Conservation (phyloP, 306 rosid genomes). For the Lathyrus aphaca region DNA sequence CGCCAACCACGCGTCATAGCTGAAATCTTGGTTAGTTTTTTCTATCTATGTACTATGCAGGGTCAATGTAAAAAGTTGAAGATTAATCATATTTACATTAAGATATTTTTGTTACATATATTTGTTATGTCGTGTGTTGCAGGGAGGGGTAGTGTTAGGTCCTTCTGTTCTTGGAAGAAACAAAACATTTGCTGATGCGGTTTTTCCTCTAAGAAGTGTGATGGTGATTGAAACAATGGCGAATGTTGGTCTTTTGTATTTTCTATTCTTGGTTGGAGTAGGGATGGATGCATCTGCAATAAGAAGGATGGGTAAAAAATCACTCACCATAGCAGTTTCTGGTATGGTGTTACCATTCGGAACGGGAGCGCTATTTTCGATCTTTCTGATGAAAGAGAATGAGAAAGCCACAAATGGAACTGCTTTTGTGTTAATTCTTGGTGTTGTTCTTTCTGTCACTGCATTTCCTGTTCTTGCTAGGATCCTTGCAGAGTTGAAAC, state of each 20-base stretch:
- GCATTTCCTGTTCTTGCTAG: slow-evolving; percentile 84
- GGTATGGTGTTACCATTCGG: slow-evolving; percentile 76
- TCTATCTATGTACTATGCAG: neutral
- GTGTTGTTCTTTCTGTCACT: slow-evolving; percentile 73
- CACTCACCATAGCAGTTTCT: slow-evolving; percentile 51
- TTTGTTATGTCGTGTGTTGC: neutral
- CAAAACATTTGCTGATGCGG: slow-evolving; percentile 41
- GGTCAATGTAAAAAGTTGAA: neutral
- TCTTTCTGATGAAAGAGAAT: slow-evolving; percentile 15
- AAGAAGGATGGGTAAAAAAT: slow-evolving; percentile 58
- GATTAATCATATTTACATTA: too few relatives aligned
- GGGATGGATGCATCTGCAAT: slow-evolving; percentile 69
- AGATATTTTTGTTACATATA: neutral
- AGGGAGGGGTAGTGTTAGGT: slow-evolving; percentile 87
- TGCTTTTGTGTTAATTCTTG: slow-evolving; percentile 65
- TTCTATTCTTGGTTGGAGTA: slow-evolving; percentile 74
- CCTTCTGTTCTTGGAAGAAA: slow-evolving; percentile 75
- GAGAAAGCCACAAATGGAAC: neutral
- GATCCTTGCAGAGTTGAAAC: slow-evolving; percentile 76
- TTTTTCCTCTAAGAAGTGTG: slow-evolving; percentile 72
- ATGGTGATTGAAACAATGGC: slow-evolving; percentile 83
- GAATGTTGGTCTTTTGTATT: slow-evolving; percentile 73
- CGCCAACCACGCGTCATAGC: slow-evolving; percentile 94
- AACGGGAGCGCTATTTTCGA: slow-evolving; percentile 56
- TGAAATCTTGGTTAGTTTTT: slow-evolving; percentile 69